Evolutionary conservation across 202 grass and related monocot species (phyloP), one percentile per base, ranked within the genome.

Genomic region (Schoenoplectus triqueter): DNA sequence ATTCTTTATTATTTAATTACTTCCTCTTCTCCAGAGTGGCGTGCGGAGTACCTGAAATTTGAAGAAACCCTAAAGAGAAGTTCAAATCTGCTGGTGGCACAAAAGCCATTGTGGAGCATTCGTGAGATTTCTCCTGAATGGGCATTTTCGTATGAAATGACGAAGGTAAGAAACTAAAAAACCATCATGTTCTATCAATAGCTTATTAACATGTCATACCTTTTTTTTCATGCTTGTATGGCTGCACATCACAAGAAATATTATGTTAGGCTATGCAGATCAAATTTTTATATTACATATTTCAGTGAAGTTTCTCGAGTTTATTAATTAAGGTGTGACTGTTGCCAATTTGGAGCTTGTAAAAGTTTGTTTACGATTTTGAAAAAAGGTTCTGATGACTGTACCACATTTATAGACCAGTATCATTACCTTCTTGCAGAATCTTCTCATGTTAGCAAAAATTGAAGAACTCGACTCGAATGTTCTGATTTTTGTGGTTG

Each of bases 151-250:
- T 80, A 80, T 85, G 93, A 96, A 91, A 94, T 64, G 55, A 94
- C 90, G 81, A 99, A 99, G 93, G 96, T 96, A 94, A 54, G 64
- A 99, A 99, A 90, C 93, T 96, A 94, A 47, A 31, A 48, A 69
- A 55, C 31, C 8, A 6, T 45, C 14, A 0, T 79, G 45, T 7
- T 79, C 42, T 79, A 45, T 11, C 56, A 45, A 17, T 44, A 79
- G 75, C 39, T 4, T 74, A 1, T 79, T 61, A 45, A 6, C 14
- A 9, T 79, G 21, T 31, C 21, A 45, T 79, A 78, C 55, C 74
- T 18, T 15, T 7, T 31, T 17, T 17, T 60, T 78, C 52, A 78
- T 60, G 22, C 22, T 60, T 18, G 22, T 73, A 73, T n/a, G 8
- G 14, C 49, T 31, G 31, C 31, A 31, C 31, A 31, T 31, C 31